Conservation (phyloP, 2,329 filamentous ascomycete species). For the Sphaerulina populicola region DNA sequence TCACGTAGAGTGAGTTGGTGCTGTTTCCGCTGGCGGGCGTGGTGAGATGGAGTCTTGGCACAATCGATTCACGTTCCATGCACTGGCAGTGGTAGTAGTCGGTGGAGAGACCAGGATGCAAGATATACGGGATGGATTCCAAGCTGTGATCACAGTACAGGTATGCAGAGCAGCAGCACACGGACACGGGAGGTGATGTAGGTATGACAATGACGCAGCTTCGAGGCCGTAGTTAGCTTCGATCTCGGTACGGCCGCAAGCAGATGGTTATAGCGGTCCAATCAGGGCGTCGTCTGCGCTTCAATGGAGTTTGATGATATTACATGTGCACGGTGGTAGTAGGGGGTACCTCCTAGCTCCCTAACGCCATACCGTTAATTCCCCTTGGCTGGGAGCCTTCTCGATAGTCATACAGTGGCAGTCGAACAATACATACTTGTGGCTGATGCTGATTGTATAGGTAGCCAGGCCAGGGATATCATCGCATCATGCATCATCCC, state of each 20-base stretch:
- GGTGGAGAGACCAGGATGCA: not conserved
- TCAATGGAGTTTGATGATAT: not conserved
- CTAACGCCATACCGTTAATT: not conserved
- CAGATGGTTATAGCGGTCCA: not conserved
- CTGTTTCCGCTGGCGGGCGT: not conserved
- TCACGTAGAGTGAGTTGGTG: not conserved
- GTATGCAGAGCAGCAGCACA: not conserved
- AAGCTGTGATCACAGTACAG: not conserved
- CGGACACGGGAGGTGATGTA: not conserved
- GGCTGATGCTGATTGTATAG: not conserved
- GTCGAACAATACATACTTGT: not conserved
- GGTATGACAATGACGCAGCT: conserved; percentile 4
- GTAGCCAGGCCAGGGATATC: not conserved
- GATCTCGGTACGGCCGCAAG: not conserved
- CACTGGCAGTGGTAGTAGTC: not conserved
- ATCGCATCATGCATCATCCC: conserved; percentile 8
- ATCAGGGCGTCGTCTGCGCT: conserved; percentile 1
- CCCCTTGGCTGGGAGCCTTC: too few relatives aligned
- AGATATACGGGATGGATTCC: not conserved
- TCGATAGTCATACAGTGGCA: not conserved
- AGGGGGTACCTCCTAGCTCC: too few relatives aligned
- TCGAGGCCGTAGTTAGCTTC: not conserved
- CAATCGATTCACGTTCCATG: not conserved
- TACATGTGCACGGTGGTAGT: not conserved
- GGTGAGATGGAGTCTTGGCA: not conserved